These are phyloP conservation scores for Penicillium sp. DNA, from an alignment of 2,329 filamentous ascomycete genomes.

Conservation along the genomic window DNA sequence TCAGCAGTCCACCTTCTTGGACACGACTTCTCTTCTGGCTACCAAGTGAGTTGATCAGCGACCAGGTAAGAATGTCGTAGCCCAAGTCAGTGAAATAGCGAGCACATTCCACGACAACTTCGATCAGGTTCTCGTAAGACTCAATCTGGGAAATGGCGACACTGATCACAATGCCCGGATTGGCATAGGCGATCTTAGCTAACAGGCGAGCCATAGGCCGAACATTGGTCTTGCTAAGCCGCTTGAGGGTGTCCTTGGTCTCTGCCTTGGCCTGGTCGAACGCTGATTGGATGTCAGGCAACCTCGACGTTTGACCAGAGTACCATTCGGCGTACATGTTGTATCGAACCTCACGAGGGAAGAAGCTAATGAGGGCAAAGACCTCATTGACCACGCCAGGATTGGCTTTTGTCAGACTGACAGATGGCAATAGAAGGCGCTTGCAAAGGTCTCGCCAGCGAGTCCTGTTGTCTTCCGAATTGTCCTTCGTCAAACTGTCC, in stretches of 20 bases:
- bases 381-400: constrained; percentile 78
- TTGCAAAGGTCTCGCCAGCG: constrained; percentile 84
- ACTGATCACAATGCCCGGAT: constrained; percentile 84
- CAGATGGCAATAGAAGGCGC: constrained; percentile 75
- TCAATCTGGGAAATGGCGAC: constrained; percentile 87
- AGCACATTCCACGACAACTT: constrained; percentile 88
- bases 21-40: constrained; percentile 53
- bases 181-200: constrained; percentile 86
- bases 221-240: constrained; percentile 81
- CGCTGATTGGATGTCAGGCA: constrained; percentile 69
- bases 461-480: constrained; percentile 61
- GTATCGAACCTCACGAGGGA: constrained; percentile 70
- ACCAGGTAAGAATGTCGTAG: constrained; percentile 91
- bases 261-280: constrained; percentile 72
- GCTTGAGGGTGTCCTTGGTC: constrained; percentile 79
- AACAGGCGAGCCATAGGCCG: constrained; percentile 78
- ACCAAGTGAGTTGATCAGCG: constrained; percentile 67
- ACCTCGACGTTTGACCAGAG: constrained; percentile 66
- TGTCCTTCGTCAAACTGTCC: constrained; percentile 65
- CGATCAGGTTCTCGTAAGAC: constrained; percentile 88
- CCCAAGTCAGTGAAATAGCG: constrained; percentile 89
- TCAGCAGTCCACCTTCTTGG: constrained; percentile 64
- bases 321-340: constrained; percentile 93
- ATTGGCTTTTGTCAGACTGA: constrained; percentile 81
- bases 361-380: constrained; percentile 74